Conservation (phyloP, 2,329 filamentous ascomycete species). For the Monosporascus ibericus region DNA sequence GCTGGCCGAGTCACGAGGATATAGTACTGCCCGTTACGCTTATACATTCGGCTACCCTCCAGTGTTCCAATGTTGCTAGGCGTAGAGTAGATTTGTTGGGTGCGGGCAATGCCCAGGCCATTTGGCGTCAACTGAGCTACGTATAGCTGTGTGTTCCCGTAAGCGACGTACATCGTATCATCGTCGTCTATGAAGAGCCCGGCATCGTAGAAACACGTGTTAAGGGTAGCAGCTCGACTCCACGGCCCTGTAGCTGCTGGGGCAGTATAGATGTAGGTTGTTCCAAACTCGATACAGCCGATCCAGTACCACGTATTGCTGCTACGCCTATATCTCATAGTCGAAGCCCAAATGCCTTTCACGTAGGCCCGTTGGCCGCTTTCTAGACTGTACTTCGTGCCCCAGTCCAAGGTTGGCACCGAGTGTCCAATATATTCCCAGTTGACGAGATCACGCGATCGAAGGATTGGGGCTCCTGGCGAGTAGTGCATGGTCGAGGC, state of each 20-base stretch:
- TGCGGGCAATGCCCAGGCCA: constrained; percentile 30
- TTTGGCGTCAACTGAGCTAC: constrained; percentile 47
- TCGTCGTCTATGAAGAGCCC: constrained; percentile 52
- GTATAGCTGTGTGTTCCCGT: constrained; percentile 41
- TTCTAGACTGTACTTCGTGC: constrained; percentile 9
- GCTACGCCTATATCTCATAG: constrained; percentile 14
- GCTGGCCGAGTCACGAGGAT: constrained; percentile 44
- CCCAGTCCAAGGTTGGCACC: constrained; percentile 21
- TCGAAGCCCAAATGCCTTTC: constrained; percentile 18
- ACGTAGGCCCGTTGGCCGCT: constrained; percentile 12
- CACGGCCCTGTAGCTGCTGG: constrained; percentile 35
- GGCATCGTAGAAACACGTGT: constrained; percentile 50
- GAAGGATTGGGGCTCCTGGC: constrained; percentile 42
- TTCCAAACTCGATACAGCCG: constrained; percentile 44
- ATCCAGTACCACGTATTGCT: constrained; percentile 33
- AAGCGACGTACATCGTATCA: constrained; percentile 52
- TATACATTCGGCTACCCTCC: constrained; percentile 42
- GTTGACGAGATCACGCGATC: constrained; percentile 43
- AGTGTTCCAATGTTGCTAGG: constrained; percentile 10
- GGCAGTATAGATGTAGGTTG: constrained; percentile 49
- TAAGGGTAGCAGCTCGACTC: constrained; percentile 27
- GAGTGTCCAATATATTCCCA: constrained; percentile 33
- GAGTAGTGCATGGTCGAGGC: constrained; percentile 45
- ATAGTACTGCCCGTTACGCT: constrained; percentile 50
- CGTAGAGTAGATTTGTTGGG: constrained; percentile 26